Conservation (phyloP, 345 rosid species). For the Angophora floribunda region DNA sequence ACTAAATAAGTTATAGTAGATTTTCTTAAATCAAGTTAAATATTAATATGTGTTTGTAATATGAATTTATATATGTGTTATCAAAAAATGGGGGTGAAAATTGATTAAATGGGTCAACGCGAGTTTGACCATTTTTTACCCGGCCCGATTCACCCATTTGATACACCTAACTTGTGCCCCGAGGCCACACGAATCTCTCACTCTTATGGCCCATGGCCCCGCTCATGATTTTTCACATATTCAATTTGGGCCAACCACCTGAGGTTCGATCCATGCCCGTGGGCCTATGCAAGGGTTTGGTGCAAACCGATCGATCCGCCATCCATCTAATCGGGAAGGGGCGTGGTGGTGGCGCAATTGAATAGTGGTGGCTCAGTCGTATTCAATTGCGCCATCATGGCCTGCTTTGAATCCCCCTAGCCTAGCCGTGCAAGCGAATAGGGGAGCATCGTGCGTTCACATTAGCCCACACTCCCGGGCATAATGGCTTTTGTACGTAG, state of each 20-base stretch:
- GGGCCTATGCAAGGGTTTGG: background rate
- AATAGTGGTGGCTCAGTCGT: background rate
- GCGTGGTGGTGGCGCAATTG: background rate
- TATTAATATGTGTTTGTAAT: too few relatives aligned
- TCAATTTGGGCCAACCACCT: background rate
- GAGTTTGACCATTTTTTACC: too few relatives aligned
- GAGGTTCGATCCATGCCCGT: background rate
- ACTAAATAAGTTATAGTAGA: too few relatives aligned
- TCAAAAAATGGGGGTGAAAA: too few relatives aligned
- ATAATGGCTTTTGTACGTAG: background rate
- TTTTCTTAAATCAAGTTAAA: too few relatives aligned
- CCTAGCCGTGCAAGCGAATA: background rate
- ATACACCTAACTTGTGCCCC: too few relatives aligned
- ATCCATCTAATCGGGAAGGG: background rate
- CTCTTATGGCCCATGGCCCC: too few relatives aligned
- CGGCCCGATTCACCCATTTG: too few relatives aligned
- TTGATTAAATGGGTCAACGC: too few relatives aligned
- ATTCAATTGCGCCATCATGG: background rate
- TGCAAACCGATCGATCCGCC: background rate
- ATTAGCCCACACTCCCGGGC: background rate
- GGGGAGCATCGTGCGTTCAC: background rate
- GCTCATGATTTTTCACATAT: background rate
- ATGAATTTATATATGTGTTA: too few relatives aligned
- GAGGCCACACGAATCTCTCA: background rate
- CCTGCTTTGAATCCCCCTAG: background rate